phyloP scores from a whole-genome alignment of 257 asterid species.

The Nicotiana undulata region DNA sequence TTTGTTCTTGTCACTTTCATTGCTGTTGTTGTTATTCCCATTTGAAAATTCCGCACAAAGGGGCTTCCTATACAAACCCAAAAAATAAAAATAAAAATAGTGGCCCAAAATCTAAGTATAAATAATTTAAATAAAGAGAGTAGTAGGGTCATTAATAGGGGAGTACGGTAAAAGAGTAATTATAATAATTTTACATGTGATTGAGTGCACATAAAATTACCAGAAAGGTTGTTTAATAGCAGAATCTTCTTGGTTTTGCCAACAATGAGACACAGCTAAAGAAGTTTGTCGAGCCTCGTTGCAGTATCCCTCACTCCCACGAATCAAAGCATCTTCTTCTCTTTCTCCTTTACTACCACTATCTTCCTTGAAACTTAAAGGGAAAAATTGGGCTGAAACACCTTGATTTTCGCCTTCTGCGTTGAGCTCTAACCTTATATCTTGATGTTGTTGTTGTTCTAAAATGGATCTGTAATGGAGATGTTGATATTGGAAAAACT shows the following conservation, averaged over 20 bases:
- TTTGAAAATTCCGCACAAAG: conserved; percentile 29
- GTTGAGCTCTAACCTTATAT: background rate
- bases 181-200: background rate
- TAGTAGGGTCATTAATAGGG: conserved; percentile 7
- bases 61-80: conserved; percentile 45
- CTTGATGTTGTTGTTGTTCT: conserved; percentile 11
- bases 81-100: background rate
- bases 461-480: conserved; percentile 13
- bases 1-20: conserved; percentile 38
- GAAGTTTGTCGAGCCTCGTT: conserved; percentile 33
- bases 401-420: background rate
- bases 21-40: conserved; percentile 25
- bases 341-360: conserved; percentile 10
- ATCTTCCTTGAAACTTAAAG: conserved; percentile 34
- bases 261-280: conserved; percentile 37
- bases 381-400: conserved; percentile 15
- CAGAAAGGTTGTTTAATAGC: conserved; percentile 37
- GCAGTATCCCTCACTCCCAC: conserved; percentile 36
- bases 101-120: background rate
- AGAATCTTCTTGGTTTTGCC: conserved; percentile 57
- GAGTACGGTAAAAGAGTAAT: background rate
- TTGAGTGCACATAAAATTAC: conserved; percentile 26
- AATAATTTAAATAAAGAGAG: background rate
- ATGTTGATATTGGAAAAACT: conserved; percentile 24
- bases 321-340: conserved; percentile 24